phyloP scores from a whole-genome alignment of 176 grass and related monocot species.

The Rhynchospora tenuis region DNA sequence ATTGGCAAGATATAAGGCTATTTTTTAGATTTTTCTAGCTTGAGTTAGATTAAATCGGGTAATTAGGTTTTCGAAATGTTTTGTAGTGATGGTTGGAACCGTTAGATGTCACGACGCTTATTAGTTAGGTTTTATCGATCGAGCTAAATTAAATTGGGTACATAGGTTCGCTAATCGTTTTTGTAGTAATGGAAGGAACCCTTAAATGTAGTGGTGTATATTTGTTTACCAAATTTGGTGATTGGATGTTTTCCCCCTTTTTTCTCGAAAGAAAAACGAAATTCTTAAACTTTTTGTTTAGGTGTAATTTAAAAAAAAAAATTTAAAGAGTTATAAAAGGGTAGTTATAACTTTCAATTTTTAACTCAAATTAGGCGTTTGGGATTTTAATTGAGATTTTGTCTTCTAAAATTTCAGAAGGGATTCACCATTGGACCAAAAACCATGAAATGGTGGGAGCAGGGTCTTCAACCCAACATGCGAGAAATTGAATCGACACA shows the following conservation, averaged over 20 bases:
- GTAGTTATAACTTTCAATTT: not conserved
- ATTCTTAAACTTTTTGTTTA: not conserved
- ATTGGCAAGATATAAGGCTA: not conserved
- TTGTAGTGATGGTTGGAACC: not conserved
- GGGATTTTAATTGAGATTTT: not conserved
- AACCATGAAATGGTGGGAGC: conserved; percentile 81
- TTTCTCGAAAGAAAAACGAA: not conserved
- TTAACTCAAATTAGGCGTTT: not conserved
- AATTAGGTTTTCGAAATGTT: not conserved
- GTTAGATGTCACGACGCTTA: not conserved
- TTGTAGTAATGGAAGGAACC: not conserved
- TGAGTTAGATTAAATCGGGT: not conserved
- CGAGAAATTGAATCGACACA: conserved; percentile 72
- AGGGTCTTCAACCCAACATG: conserved; percentile 75
- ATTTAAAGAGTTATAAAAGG: not conserved
- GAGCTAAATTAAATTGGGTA: not conserved
- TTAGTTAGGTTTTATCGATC: not conserved
- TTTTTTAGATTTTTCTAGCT: not conserved
- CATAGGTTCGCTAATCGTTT: not conserved
- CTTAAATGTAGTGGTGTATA: not conserved
- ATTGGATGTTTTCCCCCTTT: too few species aligned
- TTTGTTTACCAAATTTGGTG: not conserved
- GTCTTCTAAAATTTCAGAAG: conserved; percentile 33
- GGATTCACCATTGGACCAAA: conserved; percentile 50
- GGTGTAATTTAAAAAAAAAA: not conserved